Conservation (phyloP, 2,329 filamentous ascomycete species). For the Pezicula carpinea region DNA sequence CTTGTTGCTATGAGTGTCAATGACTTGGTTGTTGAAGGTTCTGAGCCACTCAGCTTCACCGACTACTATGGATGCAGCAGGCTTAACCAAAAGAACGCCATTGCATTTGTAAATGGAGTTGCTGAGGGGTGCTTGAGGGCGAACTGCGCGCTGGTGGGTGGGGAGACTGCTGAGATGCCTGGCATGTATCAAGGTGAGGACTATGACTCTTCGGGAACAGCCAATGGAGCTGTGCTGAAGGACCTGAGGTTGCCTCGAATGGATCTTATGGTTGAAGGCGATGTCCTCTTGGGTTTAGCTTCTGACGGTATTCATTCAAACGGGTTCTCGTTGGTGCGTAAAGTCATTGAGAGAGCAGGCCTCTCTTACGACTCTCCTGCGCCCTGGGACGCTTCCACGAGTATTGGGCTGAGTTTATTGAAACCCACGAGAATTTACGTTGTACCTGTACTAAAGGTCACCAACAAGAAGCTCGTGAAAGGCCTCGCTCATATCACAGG, state of each 20-base stretch:
- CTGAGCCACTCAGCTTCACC: conserved; percentile 91
- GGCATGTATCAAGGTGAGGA: conserved; percentile 80
- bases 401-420: conserved; percentile 72
- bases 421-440: conserved; percentile 95
- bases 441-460: conserved; percentile 66
- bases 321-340: conserved; percentile 93
- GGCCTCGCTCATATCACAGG: conserved; percentile 97
- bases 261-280: conserved; percentile 71
- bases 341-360: conserved; percentile 71
- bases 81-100: conserved; percentile 71
- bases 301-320: conserved; percentile 93
- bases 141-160: conserved; percentile 87
- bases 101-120: conserved; percentile 86
- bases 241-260: conserved; percentile 70
- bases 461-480: conserved; percentile 65
- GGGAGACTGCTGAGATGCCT: conserved; percentile 98
- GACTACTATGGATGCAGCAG: conserved; percentile 96
- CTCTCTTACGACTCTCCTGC: conserved; percentile 67
- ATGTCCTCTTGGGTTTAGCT: conserved; percentile 78
- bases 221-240: conserved; percentile 74
- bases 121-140: conserved; percentile 81
- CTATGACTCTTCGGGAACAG: conserved; percentile 89
- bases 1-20: conserved; percentile 99
- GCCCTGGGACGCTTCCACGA: conserved; percentile 66
- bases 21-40: conserved; percentile 92